Conservation (phyloP, 2,329 filamentous ascomycete genomes). For the Apiospora phragmitis region DNA sequence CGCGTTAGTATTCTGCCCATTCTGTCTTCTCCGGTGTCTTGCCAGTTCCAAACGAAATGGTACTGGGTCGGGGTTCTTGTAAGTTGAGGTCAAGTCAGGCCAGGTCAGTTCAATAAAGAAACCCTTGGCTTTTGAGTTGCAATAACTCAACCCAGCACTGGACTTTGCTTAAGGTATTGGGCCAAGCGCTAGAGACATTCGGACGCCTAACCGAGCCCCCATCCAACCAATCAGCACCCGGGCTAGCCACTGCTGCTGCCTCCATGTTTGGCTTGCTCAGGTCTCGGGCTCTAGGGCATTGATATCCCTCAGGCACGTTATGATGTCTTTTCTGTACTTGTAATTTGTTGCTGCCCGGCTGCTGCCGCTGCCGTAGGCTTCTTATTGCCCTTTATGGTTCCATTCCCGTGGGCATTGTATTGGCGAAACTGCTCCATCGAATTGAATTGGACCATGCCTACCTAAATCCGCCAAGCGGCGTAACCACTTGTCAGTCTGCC, state of each 20-base stretch:
- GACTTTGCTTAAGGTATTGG: background rate
- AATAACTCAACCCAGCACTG: background rate
- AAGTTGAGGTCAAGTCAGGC: background rate
- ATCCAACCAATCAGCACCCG: background rate
- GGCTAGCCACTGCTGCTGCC: background rate
- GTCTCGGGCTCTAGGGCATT: background rate
- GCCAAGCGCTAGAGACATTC: background rate
- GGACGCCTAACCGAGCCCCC: background rate
- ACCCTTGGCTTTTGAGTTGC: background rate
- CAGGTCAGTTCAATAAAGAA: background rate
- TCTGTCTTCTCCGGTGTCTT: background rate
- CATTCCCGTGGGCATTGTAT: background rate
- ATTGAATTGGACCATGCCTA: background rate
- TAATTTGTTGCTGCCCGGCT: background rate
- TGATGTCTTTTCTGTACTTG: background rate
- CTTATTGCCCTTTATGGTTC: background rate
- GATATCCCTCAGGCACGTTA: background rate
- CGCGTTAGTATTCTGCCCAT: background rate
- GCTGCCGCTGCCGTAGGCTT: background rate
- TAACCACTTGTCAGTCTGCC: background rate
- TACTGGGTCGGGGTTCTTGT: background rate
- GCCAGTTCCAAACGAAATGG: background rate
- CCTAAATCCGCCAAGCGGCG: background rate
- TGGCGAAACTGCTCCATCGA: conserved; percentile 3
- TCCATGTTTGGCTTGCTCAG: background rate